Base-by-base conservation (phyloP, 352 stramenopile species). In the Pythium volutum region DNA sequence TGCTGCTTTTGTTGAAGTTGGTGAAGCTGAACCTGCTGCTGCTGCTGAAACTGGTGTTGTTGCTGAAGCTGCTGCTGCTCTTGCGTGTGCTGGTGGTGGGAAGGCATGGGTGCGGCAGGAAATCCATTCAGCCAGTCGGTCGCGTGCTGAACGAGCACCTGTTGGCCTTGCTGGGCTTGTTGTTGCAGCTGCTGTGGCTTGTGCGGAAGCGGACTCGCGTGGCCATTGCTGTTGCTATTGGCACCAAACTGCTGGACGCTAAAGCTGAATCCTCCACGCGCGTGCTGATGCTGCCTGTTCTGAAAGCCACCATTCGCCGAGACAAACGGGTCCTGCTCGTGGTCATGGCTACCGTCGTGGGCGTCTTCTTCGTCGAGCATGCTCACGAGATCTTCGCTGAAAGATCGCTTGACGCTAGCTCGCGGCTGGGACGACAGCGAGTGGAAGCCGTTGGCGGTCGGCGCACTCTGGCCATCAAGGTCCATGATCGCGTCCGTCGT, bases 331-430 rank as follows among this genome's bases (percentile, higher is more conserved):
- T 60, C 18, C 36, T 43, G 31, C 8, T 36, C 14, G 10, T 36
- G 31, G 31, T 36, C 53, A 12, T 60, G 53, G n/a, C n/a, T n/a
- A n/a, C n/a, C n/a, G n/a, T 55, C 49, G 29, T 42, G 45, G 20
- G 57, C 48, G 29, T 69, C 74, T 20, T 59, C 66, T 4, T 88
- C 79, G 58, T 89, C 76, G 29, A 90, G 59, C 77, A 92, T 86
- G 36, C 73, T 86, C 55, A 84, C 81, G n/a, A 92, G 75, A 59
- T 92, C 83, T 47, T 92, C 83, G 46, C 83, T 92, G 11, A 91
- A 67, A 27, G 79, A 88, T 3, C 80, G 70, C 49, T 85, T 76
- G 43, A 84, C 50, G 39, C 76, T 67, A 7, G 63, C 54, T 18
- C 79, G 74, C 23, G 73, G 73, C 43, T 68, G 66, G 11, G 61